Evolutionary conservation across 306 rosid species (phyloP).

Genomic region (Cucurbita moschata): DNA sequence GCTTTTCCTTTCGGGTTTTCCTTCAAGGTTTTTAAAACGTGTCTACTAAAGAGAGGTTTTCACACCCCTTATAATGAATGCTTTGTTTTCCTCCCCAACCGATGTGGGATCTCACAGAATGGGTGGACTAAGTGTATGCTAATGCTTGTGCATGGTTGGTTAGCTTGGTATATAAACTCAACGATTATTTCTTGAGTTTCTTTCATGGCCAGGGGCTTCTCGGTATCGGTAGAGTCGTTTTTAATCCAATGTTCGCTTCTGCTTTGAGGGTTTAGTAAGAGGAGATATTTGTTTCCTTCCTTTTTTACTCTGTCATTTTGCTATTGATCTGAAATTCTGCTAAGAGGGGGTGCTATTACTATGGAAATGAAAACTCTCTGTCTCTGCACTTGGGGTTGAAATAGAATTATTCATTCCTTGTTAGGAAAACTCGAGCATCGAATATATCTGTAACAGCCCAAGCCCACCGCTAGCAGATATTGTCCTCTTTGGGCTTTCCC

Average conservation of each 20-base stretch:
- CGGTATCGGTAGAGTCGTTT: not conserved
- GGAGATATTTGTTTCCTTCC: not conserved
- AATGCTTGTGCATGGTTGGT: not conserved
- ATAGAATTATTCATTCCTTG: not conserved
- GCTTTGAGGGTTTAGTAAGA: not conserved
- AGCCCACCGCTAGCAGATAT: too few species aligned
- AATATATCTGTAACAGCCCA: too few species aligned
- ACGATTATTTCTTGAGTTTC: not conserved
- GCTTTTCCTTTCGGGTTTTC: too few species aligned
- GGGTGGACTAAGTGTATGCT: not conserved
- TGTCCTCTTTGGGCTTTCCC: too few species aligned
- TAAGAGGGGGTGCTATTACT: not conserved
- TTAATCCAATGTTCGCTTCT: not conserved
- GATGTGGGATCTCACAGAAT: not conserved
- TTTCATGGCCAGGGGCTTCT: not conserved
- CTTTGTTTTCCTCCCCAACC: too few species aligned
- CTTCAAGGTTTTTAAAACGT: too few species aligned
- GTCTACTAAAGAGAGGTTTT: too few species aligned
- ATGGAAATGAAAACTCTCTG: not conserved
- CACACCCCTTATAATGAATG: too few species aligned
- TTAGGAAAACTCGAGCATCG: not conserved
- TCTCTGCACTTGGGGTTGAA: not conserved
- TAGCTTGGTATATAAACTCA: not conserved
- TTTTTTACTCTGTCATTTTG: not conserved
- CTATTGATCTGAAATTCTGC: not conserved